Base-by-base conservation (phyloP, 176 grass and related monocot species). In the Juncus effusus region DNA sequence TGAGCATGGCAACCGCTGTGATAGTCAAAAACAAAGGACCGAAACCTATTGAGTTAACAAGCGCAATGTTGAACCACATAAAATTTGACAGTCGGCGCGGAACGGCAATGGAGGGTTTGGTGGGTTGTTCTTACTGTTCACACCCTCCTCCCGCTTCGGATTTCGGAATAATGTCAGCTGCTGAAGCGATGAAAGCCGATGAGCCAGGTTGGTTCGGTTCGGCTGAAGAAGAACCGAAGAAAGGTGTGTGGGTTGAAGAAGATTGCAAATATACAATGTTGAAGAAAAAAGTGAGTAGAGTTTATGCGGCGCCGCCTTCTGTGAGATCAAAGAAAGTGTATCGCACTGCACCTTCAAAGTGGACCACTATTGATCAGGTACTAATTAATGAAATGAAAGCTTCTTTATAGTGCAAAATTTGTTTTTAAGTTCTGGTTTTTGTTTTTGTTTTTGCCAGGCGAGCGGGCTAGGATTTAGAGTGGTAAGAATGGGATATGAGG, bases 1-100 rank as follows among this genome's bases (percentile, higher is more conserved):
- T 86, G 51, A 97, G 93, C 85, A 85, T 89, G 80, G 93, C 93
- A 57, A 86, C 88, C 7, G 88, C 93, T 69, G 77, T 97, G 67
- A 77, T 97, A 61, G 85, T 92, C 3, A 81, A 83, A 56, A 97
- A 97, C 58, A 85, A 55, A n/a, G 85, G 93, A 36, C 40, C 40
- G 4, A 83, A 82, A 73, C 66, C 93, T 2, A 78, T 92, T 65
- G 74, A 84, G 77, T 79, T 97, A 57, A 97, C 77, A 63, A 86
- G 82, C 65, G 93, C 88, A 38, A 70, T 92, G 62, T 79, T 97
- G 66, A 86, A 82, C 78, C 88, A 97, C 70, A 70, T 97, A 74
- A 97, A 61, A 82, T 92, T 92, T 69, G 71, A 82, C 74, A 92
- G 71, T 54, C 78, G 80, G 13, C 6, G 62, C 2, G 80, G 82